Conservation (phyloP, 441 rosid genomes). For the Corymbia calophylla region DNA sequence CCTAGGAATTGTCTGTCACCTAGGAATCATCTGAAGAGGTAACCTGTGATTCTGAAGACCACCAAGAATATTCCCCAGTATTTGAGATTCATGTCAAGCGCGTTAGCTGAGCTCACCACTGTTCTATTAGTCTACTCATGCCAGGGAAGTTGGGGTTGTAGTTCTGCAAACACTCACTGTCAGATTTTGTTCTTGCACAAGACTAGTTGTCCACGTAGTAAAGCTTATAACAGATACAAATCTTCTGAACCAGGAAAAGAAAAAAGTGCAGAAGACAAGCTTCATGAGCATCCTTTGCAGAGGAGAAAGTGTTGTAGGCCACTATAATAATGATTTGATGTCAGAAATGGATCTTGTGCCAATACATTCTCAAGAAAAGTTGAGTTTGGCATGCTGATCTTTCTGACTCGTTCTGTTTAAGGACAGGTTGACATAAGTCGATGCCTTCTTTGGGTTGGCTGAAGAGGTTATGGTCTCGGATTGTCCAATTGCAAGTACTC, state of each 20-base stretch:
- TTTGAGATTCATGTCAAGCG: not conserved
- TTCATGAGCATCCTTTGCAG: not conserved
- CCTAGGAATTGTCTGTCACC: not conserved
- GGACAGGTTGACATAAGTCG: not conserved
- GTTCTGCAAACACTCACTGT: not conserved
- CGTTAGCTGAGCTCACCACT: not conserved
- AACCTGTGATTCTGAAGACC: not conserved
- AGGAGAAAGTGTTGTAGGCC: not conserved
- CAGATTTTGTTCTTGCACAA: not conserved
- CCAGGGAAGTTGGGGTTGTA: not conserved
- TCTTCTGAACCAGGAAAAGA: not conserved
- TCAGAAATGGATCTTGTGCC: not conserved
- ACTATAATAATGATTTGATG: not conserved
- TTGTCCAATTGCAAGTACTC: not conserved
- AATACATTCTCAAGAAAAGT: not conserved
- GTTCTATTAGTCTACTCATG: not conserved
- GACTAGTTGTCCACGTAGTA: not conserved
- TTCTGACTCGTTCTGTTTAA: not conserved
- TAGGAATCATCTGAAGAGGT: not conserved
- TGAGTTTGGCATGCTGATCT: not conserved
- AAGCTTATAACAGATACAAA: not conserved
- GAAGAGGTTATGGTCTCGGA: not conserved
- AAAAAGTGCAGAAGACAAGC: not conserved
- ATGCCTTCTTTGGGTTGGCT: not conserved
- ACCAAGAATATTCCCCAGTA: not conserved